A percentile compares a stretch with the other conserved stretches of the same genome.
Evolutionary conservation across 192 early-diverging fungal genomes (phyloP).

Genomic region (Dispira simplex): DNA sequence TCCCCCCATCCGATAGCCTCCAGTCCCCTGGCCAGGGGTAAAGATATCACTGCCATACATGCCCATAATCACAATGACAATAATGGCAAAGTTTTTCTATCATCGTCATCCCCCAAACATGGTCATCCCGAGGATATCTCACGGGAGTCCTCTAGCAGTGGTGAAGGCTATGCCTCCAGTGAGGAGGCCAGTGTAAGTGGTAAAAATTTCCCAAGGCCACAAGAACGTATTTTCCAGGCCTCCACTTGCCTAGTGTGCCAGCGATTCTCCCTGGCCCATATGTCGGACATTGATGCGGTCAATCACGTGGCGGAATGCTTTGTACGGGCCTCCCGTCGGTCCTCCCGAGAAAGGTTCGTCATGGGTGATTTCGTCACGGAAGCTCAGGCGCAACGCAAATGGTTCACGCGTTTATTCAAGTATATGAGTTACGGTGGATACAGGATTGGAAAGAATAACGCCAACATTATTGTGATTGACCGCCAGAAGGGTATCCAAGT

Average conservation of each 20-base stretch:
- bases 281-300: slow-evolving; percentile 48
- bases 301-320: slow-evolving; percentile 64
- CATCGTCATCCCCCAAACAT: no score
- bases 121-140: background rate
- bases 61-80: no score
- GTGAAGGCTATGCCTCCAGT: background rate
- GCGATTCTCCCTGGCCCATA: slow-evolving; percentile 29
- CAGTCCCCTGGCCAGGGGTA: no score
- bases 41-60: no score
- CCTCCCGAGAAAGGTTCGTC: slow-evolving; percentile 43
- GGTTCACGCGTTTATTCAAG: slow-evolving; percentile 43
- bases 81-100: no score
- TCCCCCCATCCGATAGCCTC: no score
- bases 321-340: slow-evolving; percentile 40
- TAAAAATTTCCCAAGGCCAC: background rate
- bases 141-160: background rate
- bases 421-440: slow-evolving; percentile 48
- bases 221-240: background rate
- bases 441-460: slow-evolving; percentile 40
- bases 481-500: slow-evolving; percentile 43
- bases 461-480: slow-evolving; percentile 66
- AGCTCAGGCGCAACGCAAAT: slow-evolving; percentile 54
- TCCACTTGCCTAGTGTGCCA: slow-evolving; percentile 55
- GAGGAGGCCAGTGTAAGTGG: background rate
- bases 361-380: slow-evolving; percentile 66